A percentile compares a stretch with the other conserved stretches of the same genome.
Evolutionary conservation across 768 basidiomycete species (phyloP).

Genomic region (Russula griseocarnosa): DNA sequence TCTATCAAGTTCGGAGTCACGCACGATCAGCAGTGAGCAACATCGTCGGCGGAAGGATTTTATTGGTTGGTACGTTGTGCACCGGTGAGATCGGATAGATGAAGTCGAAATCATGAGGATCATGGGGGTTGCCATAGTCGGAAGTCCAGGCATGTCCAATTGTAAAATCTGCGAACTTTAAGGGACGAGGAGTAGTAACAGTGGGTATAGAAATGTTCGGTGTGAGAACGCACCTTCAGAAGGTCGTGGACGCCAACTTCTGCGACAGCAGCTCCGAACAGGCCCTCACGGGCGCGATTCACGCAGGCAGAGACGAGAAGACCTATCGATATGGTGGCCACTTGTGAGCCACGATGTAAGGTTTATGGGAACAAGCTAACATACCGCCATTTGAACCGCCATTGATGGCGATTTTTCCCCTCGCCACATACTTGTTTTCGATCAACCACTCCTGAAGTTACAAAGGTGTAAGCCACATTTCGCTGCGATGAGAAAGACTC

Average conservation of each 20-base stretch:
- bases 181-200: not conserved
- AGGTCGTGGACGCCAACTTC: conserved; percentile 82
- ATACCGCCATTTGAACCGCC: conserved; percentile 80
- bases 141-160: conserved; percentile 76
- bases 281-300: conserved; percentile 70
- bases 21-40: conserved; percentile 80
- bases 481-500: conserved; percentile 31
- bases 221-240: conserved; percentile 51
- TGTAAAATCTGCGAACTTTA: conserved; percentile 69
- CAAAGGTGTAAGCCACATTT: not conserved
- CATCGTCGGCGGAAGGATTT: conserved; percentile 61
- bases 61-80: conserved; percentile 67
- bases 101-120: conserved; percentile 78
- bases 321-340: conserved; percentile 39
- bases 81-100: conserved; percentile 75
- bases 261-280: conserved; percentile 72
- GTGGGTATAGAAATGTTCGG: not conserved
- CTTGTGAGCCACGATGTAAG: not conserved
- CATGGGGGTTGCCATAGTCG: conserved; percentile 74
- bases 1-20: conserved; percentile 32
- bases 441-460: conserved; percentile 59
- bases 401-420: conserved; percentile 69
- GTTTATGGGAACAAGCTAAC: conserved; percentile 24
- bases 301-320: conserved; percentile 81
- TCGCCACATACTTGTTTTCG: conserved; percentile 63